A percentile compares a stretch with the other conserved stretches of the same genome.
phyloP scores from a whole-genome alignment of 495 filamentous ascomycete species.

The Delitschia confertaspora region DNA sequence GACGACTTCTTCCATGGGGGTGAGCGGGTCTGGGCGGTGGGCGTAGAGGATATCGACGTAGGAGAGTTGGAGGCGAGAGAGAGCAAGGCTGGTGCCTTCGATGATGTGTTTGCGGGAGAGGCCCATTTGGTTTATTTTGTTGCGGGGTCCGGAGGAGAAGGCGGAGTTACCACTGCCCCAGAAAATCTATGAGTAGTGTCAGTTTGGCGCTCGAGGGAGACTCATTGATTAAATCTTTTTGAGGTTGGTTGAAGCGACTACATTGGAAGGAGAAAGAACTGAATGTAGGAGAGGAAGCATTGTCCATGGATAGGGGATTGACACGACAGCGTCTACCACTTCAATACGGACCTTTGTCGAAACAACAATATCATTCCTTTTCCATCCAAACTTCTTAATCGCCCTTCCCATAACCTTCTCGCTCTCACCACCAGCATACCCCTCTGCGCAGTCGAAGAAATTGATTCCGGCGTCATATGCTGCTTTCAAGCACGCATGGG shows the following conservation, averaged over 20 bases:
- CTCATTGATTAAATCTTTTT: not conserved
- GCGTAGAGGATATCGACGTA: constrained; percentile 80
- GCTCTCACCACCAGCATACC: constrained; percentile 57
- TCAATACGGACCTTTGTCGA: constrained; percentile 74
- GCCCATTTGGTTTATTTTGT: constrained; percentile 58
- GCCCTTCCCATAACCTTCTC: constrained; percentile 69
- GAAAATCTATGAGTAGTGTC: constrained; percentile 46
- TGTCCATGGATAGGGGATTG: too few relatives aligned
- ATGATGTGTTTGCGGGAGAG: constrained; percentile 77
- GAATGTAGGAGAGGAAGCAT: not conserved
- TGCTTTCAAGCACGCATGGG: constrained; percentile 61
- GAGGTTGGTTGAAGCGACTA: not conserved
- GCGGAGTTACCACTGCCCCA: constrained; percentile 54
- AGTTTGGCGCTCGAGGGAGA: not conserved
- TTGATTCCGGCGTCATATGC: constrained; percentile 71
- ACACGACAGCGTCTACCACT: too few relatives aligned
- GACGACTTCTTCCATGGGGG: constrained; percentile 81
- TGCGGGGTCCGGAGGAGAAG: constrained; percentile 41
- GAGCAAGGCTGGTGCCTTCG: constrained; percentile 56
- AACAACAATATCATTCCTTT: constrained; percentile 72
- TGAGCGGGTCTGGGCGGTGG: constrained; percentile 72
- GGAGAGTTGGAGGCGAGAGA: constrained; percentile 60
- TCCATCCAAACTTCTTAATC: constrained; percentile 59
- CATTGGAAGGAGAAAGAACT: not conserved
- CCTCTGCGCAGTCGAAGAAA: constrained; percentile 49